These are phyloP conservation scores for Solidago caesia DNA, from an alignment of 129 eudicot genomes.

Conservation along the genomic window DNA sequence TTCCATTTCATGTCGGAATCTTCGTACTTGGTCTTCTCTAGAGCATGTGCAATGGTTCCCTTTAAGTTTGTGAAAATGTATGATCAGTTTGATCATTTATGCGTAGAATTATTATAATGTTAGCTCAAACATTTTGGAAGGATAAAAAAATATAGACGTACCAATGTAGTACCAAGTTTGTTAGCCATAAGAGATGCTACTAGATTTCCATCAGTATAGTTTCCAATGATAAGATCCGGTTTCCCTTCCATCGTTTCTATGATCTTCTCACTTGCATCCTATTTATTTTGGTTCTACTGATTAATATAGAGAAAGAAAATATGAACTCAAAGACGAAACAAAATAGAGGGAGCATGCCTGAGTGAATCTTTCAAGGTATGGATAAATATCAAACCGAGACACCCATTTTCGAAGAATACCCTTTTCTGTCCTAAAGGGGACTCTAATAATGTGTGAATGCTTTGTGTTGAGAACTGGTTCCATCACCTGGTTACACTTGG, in stretches of 20 bases:
- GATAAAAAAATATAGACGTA: conserved; percentile 21
- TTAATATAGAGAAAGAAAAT: conserved; percentile 1
- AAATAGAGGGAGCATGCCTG: conserved; percentile 46
- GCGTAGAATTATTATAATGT: not conserved
- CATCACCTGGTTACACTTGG: conserved; percentile 68
- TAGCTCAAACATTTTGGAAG: not conserved
- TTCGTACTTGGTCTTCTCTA: conserved; percentile 98
- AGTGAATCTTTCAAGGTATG: conserved; percentile 82
- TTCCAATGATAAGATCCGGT: conserved; percentile 91
- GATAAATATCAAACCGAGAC: conserved; percentile 96
- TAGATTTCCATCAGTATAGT: conserved; percentile 93
- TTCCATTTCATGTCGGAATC: conserved; percentile 95
- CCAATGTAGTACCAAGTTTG: conserved; percentile 88
- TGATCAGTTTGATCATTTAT: not conserved
- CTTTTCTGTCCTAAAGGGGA: conserved; percentile 83
- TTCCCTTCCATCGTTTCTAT: conserved; percentile 88
- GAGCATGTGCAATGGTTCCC: conserved; percentile 98
- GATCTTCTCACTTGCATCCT: conserved; percentile 83
- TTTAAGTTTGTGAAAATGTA: conserved; percentile 19
- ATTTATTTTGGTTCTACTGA: not conserved
- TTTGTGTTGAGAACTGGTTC: conserved; percentile 81
- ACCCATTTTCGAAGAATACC: conserved; percentile 82
- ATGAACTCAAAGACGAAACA: not conserved
- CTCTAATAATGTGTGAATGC: conserved; percentile 84
- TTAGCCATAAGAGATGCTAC: conserved; percentile 95